Conservation (phyloP, 23 red algal genomes). For the Cyanidioschyzon merolae region DNA sequence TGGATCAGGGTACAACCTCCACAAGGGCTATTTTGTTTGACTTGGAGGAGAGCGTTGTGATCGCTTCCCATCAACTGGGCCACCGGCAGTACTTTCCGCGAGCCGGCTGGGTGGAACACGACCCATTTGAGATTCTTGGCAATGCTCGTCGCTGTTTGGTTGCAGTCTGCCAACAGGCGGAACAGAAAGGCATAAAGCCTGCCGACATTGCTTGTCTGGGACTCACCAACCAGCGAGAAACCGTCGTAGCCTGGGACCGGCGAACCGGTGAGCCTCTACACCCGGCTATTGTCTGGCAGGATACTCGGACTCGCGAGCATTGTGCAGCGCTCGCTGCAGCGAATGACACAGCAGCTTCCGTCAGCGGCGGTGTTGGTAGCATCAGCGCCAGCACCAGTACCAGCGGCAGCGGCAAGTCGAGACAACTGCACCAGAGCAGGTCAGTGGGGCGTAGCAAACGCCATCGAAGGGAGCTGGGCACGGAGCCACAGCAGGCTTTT, state of each 20-base stretch:
- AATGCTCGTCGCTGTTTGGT: slow-evolving; percentile 44
- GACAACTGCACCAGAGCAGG: background rate
- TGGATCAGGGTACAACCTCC: slow-evolving; percentile 86
- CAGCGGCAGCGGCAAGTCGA: background rate
- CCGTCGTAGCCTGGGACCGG: slow-evolving; percentile 66
- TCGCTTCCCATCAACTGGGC: slow-evolving; percentile 30
- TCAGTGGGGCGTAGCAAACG: background rate
- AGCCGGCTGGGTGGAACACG: slow-evolving; percentile 76
- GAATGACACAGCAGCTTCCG: background rate
- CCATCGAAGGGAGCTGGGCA: no score
- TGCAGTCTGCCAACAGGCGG: background rate
- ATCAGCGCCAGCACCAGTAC: background rate
- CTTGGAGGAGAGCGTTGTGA: slow-evolving; percentile 25
- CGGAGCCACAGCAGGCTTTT: background rate
- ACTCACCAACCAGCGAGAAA: slow-evolving; percentile 90
- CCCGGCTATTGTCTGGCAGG: slow-evolving; percentile 66
- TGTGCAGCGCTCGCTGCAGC: slow-evolving; percentile 22
- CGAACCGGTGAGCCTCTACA: slow-evolving; percentile 51
- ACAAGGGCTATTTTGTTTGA: slow-evolving; percentile 68
- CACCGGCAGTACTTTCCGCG: slow-evolving; percentile 40
- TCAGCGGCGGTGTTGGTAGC: background rate
- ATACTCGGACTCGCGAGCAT: slow-evolving; percentile 44
- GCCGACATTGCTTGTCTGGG: slow-evolving; percentile 50
- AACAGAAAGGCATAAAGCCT: slow-evolving; percentile 7
- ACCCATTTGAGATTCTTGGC: slow-evolving; percentile 44